Percentiles rank a stretch among this genome's conserved stretches.
Evolutionary conservation across 1,139 yeast genomes (phyloP).

Genomic region (Yamadazyma dendronema): DNA sequence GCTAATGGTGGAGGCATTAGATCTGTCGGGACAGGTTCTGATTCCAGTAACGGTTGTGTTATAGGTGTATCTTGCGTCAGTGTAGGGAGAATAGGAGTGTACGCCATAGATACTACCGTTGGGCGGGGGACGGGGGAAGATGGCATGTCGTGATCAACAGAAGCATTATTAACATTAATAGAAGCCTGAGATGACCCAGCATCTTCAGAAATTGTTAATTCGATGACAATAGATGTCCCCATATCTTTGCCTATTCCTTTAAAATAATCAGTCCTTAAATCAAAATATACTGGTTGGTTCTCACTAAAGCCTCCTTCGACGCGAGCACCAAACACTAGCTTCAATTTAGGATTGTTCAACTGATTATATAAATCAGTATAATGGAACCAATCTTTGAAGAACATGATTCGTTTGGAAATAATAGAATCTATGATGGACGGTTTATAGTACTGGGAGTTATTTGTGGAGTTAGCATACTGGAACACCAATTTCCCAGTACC

Average conservation of each 20-base stretch:
- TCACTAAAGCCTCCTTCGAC: background rate
- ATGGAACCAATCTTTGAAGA: constrained; percentile 37
- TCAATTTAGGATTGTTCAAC: constrained; percentile 1
- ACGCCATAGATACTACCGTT: background rate
- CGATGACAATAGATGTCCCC: background rate
- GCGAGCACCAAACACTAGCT: constrained; percentile 5
- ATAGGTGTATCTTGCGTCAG: background rate
- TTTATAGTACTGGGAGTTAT: background rate
- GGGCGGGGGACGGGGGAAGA: background rate
- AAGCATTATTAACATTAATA: too few species aligned
- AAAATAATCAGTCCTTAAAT: constrained; percentile 1
- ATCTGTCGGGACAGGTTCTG: background rate
- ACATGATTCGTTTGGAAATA: constrained; percentile 27
- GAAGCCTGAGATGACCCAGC: background rate
- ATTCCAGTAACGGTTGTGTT: background rate
- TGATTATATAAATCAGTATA: background rate
- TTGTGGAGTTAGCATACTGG: constrained; percentile 6
- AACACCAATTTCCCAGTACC: constrained; percentile 10
- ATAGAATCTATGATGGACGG: constrained; percentile 17
- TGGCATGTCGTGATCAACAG: too few species aligned
- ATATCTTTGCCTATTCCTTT: background rate
- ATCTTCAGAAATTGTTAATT: background rate
- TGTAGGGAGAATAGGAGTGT: background rate
- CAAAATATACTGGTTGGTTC: constrained; percentile 9
- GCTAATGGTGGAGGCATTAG: background rate